These are phyloP conservation scores for Cairneyella variabilis DNA, from an alignment of 495 filamentous ascomycete genomes.

Conservation along the genomic window DNA sequence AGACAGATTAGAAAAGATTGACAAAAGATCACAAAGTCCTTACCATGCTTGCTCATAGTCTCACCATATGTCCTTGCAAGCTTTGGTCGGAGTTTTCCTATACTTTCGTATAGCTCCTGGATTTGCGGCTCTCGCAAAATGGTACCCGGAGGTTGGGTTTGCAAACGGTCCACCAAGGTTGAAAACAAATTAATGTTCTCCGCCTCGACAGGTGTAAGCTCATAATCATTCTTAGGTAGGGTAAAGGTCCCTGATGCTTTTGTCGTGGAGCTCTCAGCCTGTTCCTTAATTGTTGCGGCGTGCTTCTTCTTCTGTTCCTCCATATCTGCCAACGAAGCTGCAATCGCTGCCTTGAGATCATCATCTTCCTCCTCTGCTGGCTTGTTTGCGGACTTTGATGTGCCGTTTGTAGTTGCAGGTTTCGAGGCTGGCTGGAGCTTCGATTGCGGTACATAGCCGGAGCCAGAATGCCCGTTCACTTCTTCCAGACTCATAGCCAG, in stretches of 20 bases:
- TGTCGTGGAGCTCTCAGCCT: conserved; percentile 44
- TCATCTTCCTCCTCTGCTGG: conserved; percentile 79
- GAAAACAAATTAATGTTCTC: conserved; percentile 98
- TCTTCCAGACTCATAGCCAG: conserved; percentile 97
- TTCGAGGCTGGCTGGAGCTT: conserved; percentile 34
- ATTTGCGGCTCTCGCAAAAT: conserved; percentile 95
- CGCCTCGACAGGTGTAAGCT: conserved; percentile 88
- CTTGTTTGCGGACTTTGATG: conserved; percentile 32
- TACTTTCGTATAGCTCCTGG: conserved; percentile 96
- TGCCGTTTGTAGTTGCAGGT: conserved; percentile 37
- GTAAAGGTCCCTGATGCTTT: conserved; percentile 40
- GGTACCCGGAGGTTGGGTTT: conserved; percentile 92
- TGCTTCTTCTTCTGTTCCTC: conserved; percentile 95
- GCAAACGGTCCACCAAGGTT: conserved; percentile 88
- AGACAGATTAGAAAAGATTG: conserved; percentile 27
- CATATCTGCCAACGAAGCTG: conserved; percentile 95
- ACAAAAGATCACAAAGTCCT: conserved; percentile 26
- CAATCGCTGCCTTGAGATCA: conserved; percentile 92
- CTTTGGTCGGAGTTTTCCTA: conserved; percentile 87
- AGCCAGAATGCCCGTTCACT: conserved; percentile 60
- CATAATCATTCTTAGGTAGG: conserved; percentile 84
- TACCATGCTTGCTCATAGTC: conserved; percentile 99
- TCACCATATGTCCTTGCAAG: conserved; percentile 95
- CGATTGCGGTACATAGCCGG: conserved; percentile 66
- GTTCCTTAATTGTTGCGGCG: conserved; percentile 73